Percentiles rank a stretch among this genome's conserved stretches.
phyloP scores from a whole-genome alignment of 768 basidiomycete species.

The Xanthoconium stramineum region DNA sequence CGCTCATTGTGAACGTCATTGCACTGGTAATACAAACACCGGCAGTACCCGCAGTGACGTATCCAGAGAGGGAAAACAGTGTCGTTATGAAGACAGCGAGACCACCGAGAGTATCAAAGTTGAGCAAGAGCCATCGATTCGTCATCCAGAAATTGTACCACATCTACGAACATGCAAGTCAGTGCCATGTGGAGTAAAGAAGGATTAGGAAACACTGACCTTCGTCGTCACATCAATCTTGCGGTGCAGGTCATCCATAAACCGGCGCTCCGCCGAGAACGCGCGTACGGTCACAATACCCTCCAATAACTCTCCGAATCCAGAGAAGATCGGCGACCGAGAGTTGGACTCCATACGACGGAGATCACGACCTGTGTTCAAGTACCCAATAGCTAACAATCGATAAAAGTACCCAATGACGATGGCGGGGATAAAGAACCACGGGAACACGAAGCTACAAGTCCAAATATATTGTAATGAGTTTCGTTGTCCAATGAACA shows the following conservation, averaged over 20 bases:
- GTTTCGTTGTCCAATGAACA: slow-evolving; percentile 4
- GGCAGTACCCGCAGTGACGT: slow-evolving; percentile 57
- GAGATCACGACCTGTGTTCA: slow-evolving; percentile 79
- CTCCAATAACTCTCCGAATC: slow-evolving; percentile 78
- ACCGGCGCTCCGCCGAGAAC: slow-evolving; percentile 76
- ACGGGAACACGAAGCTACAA: slow-evolving; percentile 67
- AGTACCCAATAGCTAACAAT: slow-evolving; percentile 64
- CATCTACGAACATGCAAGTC: slow-evolving; percentile 41
- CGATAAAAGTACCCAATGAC: slow-evolving; percentile 75
- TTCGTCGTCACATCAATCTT: slow-evolving; percentile 80
- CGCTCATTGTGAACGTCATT: slow-evolving; percentile 53
- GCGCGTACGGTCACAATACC: slow-evolving; percentile 93
- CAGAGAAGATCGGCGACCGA: slow-evolving; percentile 79
- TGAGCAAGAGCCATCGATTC: slow-evolving; percentile 79
- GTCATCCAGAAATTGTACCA: slow-evolving; percentile 91
- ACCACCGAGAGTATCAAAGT: slow-evolving; percentile 78
- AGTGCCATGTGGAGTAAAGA: not conserved
- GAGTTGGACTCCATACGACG: slow-evolving; percentile 90
- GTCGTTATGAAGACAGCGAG: slow-evolving; percentile 72
- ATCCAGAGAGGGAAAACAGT: slow-evolving; percentile 67
- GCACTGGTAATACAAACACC: slow-evolving; percentile 76
- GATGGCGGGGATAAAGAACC: slow-evolving; percentile 74
- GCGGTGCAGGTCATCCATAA: slow-evolving; percentile 68
- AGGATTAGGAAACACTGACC: slow-evolving; percentile 35
- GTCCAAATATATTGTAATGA: not conserved